Conservation (phyloP, 2,329 filamentous ascomycete species). For the Cercospora brassicicola region DNA sequence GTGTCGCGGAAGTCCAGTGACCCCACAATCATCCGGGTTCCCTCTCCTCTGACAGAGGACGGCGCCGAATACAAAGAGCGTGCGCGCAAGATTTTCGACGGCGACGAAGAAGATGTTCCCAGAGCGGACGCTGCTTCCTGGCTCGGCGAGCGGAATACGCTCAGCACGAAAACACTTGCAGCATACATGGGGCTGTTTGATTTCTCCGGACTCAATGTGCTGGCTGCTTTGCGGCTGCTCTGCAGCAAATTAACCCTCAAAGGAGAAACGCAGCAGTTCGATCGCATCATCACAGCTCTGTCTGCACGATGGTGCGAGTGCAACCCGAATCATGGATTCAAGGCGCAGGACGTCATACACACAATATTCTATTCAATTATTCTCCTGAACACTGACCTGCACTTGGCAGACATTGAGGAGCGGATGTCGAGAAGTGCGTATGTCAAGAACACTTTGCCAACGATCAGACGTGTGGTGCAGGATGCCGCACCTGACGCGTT, state of each 20-base stretch:
- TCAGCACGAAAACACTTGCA: constrained; percentile 56
- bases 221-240: constrained; percentile 73
- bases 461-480: constrained; percentile 72
- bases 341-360: constrained; percentile 87
- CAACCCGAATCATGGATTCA: constrained; percentile 92
- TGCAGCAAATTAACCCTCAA: constrained; percentile 80
- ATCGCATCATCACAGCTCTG: constrained; percentile 87
- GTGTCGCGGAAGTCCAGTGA: constrained; percentile 40
- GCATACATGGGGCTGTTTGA: constrained; percentile 95
- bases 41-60: constrained; percentile 28
- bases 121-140: constrained; percentile 81
- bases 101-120: constrained; percentile 75
- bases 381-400: constrained; percentile 91
- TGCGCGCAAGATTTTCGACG: constrained; percentile 80
- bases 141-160: constrained; percentile 70
- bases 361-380: constrained; percentile 96
- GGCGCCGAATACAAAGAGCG: constrained; percentile 69
- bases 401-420: constrained; percentile 89
- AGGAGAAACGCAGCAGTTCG: constrained; percentile 94
- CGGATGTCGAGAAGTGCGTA: constrained; percentile 97
- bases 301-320: constrained; percentile 89
- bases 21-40: constrained; percentile 23
- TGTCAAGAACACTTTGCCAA: constrained; percentile 92
- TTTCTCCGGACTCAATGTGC: constrained; percentile 76
- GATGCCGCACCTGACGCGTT: constrained; percentile 71